Evolutionary conservation across 345 rosid genomes (phyloP).

Genomic region (Eucalyptus cloeziana): DNA sequence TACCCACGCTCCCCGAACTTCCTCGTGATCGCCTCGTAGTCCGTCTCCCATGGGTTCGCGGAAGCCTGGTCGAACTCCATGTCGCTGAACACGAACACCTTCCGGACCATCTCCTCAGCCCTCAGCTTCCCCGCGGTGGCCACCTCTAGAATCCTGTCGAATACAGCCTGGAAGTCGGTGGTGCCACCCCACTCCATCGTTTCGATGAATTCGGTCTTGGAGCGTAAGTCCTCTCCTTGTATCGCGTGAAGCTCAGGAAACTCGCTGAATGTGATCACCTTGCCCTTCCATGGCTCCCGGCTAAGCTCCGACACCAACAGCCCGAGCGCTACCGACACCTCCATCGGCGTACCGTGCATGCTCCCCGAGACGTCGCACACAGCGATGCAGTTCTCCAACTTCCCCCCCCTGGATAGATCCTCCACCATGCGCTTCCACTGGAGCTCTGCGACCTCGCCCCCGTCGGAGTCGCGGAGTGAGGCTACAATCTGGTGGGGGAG

Average conservation of each 20-base stretch:
- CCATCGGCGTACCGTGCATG: slow-evolving; percentile 36
- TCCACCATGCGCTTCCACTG: slow-evolving; percentile 62
- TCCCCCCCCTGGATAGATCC: slow-evolving; percentile 32
- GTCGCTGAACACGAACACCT: slow-evolving; percentile 55
- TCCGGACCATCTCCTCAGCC: slow-evolving; percentile 47
- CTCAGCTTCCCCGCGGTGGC: slow-evolving; percentile 28
- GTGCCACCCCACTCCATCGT: slow-evolving; percentile 5
- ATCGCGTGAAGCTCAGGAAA: slow-evolving; percentile 22
- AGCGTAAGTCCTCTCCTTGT: slow-evolving; percentile 11
- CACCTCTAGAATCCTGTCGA: slow-evolving; percentile 36
- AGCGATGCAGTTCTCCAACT: slow-evolving; percentile 42
- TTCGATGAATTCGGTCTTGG: slow-evolving; percentile 27
- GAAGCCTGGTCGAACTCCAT: slow-evolving; percentile 58
- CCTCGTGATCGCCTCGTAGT: slow-evolving; percentile 24
- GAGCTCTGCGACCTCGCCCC: slow-evolving; percentile 46
- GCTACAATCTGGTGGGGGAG: slow-evolving; percentile 54
- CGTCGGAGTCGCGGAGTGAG: slow-evolving; percentile 12
- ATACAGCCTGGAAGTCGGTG: slow-evolving; percentile 42
- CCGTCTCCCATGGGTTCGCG: slow-evolving; percentile 25
- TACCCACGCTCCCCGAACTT: slow-evolving; percentile 39
- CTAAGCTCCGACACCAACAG: slow-evolving; percentile 41
- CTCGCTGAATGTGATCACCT: slow-evolving; percentile 38
- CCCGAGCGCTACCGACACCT: slow-evolving; percentile 50
- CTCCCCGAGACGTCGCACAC: slow-evolving; percentile 50
- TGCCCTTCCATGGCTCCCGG: slow-evolving; percentile 54